A percentile compares a stretch with the other conserved stretches of the same genome.
These are phyloP conservation scores for Phoma sp. DNA, from an alignment of 2,329 filamentous ascomycete genomes.

Conservation along the genomic window DNA sequence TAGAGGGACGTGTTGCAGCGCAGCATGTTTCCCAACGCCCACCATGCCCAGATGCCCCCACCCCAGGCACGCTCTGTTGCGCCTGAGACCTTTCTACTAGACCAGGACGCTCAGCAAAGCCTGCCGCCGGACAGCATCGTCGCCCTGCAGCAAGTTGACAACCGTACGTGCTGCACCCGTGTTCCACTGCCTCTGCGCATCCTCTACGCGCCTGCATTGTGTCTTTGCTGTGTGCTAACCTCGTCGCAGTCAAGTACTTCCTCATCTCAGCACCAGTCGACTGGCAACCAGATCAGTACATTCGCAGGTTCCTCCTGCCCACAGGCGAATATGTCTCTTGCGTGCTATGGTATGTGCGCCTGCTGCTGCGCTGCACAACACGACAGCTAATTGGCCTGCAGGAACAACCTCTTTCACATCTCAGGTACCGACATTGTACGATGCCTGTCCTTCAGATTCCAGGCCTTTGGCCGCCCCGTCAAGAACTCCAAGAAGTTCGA, in stretches of 20 bases:
- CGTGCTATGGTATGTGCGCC: slow-evolving; percentile 76
- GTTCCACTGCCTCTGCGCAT: slow-evolving; percentile 23
- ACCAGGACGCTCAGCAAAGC: slow-evolving; percentile 94
- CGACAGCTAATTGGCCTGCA: slow-evolving; percentile 49
- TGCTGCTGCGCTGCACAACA: background rate
- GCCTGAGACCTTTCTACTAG: slow-evolving; percentile 98
- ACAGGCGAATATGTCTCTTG: slow-evolving; percentile 99
- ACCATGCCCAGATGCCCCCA: slow-evolving; percentile 81
- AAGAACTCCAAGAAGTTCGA: slow-evolving; percentile 99
- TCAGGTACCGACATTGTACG: slow-evolving; percentile 98
- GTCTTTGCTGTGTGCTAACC: slow-evolving; percentile 38
- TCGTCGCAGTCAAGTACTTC: slow-evolving; percentile 89
- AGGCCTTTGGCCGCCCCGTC: slow-evolving; percentile 96
- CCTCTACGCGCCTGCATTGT: slow-evolving; percentile 10
- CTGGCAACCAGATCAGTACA: slow-evolving; percentile 96
- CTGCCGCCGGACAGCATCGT: slow-evolving; percentile 96
- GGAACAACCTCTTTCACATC: slow-evolving; percentile 99
- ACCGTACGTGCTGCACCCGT: slow-evolving; percentile 69
- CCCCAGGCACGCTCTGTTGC: slow-evolving; percentile 74
- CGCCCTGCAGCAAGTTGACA: slow-evolving; percentile 97
- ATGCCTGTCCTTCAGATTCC: slow-evolving; percentile 97
- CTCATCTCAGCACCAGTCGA: slow-evolving; percentile 98
- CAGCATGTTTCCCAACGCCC: slow-evolving; percentile 60
- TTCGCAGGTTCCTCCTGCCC: slow-evolving; percentile 90
- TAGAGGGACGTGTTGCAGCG: slow-evolving; percentile 47